Base-by-base conservation (phyloP, 1,284 basidiomycete species). In the Trametes pubescens region DNA sequence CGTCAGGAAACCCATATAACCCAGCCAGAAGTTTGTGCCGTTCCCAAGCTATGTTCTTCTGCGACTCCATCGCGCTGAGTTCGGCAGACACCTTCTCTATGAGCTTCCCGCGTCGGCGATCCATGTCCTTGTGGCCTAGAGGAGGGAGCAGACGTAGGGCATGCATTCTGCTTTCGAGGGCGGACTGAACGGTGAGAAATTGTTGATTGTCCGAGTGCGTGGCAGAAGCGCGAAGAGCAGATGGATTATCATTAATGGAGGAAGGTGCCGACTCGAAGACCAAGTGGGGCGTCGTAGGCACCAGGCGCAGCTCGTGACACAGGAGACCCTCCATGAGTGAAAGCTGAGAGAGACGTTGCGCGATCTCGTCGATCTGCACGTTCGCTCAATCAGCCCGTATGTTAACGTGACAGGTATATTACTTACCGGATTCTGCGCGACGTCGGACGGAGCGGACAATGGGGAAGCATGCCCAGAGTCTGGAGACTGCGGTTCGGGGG, bases 1-100 rank as follows among this genome's bases (percentile, higher is more conserved):
- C 34, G n/a, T 52, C 34, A n/a, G 9, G 34, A 22, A 52, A 52
- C 4, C 51, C 51, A 38, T 52, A 52, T 8, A 52, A 21, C 3
- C 51, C 51, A 9, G 51, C 51, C 34, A 52, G 34, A 7, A 52
- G 51, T 13, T 52, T 52, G 7, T 37, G 51, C 8, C 34, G 34
- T 22, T 52, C 51, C 51, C 51, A 52, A 10, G 51, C 51, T 2
- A 22, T 21, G 34, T 22, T 37, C 51, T 37, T 22, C 21, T 52
- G 51, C 1, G 51, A 1, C 1, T 52, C 34, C 18, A 52, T 1
- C 21, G 35, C 21, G 32, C 3, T 8, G 32, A 51, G 49, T n/a
- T 32, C 51, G 7, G 18, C 35, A 22, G 34, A 13, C n/a, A 52
- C 34, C n/a, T 37, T 18, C 34, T 37, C 51, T 2, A 52, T 2